Conservation (phyloP, 768 basidiomycete species). For the Roridomyces roridus region DNA sequence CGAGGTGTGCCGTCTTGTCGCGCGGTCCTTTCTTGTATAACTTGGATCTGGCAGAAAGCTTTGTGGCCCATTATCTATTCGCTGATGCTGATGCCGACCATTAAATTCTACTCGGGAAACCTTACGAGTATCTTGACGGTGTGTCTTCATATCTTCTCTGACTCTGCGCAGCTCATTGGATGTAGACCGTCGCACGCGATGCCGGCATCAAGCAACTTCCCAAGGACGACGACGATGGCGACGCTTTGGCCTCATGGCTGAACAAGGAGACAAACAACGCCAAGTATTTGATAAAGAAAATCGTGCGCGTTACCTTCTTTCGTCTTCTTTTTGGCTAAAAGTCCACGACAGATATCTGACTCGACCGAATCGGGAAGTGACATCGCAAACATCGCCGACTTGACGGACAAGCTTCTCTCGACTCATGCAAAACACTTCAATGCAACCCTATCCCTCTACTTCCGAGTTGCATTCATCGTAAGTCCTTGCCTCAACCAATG, state of each 20-base stretch:
- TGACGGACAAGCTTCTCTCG: background rate
- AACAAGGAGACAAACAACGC: background rate
- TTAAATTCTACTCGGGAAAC: no score
- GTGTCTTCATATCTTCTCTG: background rate
- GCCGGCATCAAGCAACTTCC: background rate
- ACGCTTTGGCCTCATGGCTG: background rate
- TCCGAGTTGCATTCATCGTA: background rate
- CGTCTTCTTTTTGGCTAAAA: background rate
- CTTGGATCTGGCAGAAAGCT: no score
- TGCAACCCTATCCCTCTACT: background rate
- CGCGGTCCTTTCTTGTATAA: no score
- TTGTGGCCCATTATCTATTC: no score
- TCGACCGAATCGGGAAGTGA: background rate
- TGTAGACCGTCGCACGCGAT: background rate
- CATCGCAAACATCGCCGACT: background rate
- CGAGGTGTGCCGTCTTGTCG: background rate
- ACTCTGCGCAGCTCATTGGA: background rate
- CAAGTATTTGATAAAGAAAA: background rate
- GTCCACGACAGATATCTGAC: background rate
- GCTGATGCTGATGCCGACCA: no score
- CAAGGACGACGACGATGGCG: background rate
- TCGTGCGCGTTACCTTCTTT: background rate
- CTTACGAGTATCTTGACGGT: background rate
- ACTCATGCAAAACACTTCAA: background rate
- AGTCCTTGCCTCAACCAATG: no score